Percentiles rank a stretch among this genome's conserved stretches.
These are phyloP conservation scores for Trichothecium sympodiale DNA, from an alignment of 2,329 filamentous ascomycete genomes.

Conservation along the genomic window DNA sequence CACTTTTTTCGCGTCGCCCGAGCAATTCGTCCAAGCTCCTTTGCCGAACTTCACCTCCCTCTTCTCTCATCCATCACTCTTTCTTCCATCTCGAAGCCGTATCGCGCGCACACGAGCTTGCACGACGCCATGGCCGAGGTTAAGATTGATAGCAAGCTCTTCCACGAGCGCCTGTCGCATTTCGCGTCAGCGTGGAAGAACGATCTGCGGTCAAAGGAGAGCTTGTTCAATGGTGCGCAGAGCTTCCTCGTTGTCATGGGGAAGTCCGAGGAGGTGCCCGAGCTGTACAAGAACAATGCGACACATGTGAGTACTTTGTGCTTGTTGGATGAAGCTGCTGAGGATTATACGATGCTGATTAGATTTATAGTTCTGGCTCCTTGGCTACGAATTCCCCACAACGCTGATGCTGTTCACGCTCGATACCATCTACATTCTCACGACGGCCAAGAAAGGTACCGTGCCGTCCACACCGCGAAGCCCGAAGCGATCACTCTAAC, in stretches of 20 bases:
- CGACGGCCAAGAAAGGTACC: constrained; percentile 91
- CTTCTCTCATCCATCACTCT: constrained; percentile 10
- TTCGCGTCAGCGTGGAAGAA: constrained; percentile 91
- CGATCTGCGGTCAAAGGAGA: constrained; percentile 81
- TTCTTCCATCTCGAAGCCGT: constrained; percentile 14
- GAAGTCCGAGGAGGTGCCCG: constrained; percentile 79
- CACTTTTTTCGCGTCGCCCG: constrained; percentile 26
- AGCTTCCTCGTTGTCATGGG: constrained; percentile 89
- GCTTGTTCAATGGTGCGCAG: constrained; percentile 72
- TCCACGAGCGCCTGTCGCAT: constrained; percentile 84
- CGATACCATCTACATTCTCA: constrained; percentile 83
- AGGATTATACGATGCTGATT: constrained; percentile 9
- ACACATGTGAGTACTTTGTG: constrained; percentile 64
- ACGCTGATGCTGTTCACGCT: constrained; percentile 87
- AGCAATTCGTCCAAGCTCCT: not conserved
- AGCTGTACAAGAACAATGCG: constrained; percentile 92
- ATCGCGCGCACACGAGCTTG: constrained; percentile 17
- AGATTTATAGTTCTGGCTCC: constrained; percentile 73
- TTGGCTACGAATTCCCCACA: constrained; percentile 96
- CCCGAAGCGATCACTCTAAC: constrained; percentile 18
- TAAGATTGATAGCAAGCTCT: constrained; percentile 86
- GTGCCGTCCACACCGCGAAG: not conserved
- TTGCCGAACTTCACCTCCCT: constrained; percentile 12
- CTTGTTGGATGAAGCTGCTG: not conserved
- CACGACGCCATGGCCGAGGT: constrained; percentile 61